Base-by-base conservation (phyloP, 1,284 basidiomycete genomes). In the Trichosporon sp. region DNA sequence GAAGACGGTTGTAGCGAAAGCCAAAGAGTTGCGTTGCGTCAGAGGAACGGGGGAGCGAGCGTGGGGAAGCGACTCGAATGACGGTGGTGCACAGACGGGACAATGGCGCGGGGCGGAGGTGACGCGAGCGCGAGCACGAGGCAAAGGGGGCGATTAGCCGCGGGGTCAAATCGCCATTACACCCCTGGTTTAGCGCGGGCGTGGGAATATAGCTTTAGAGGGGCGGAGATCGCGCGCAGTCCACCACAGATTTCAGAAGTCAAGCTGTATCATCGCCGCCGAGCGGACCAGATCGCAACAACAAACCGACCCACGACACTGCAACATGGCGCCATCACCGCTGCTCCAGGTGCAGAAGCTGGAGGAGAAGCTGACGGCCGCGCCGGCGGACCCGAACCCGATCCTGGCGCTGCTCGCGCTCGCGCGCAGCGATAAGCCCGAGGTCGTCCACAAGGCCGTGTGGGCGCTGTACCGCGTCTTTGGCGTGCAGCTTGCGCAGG, bases 401-500 rank as follows among this genome's bases (percentile, higher is more conserved):
- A 85, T 96, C 23, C 88, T 89, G 6, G 91, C 94, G 78, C 87
- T 97, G 7, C 80, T 94, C 66, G 84, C 88, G 15, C 82, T 92
- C 38, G 86, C 38, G 18, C 78, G 76, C 25, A 84, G 70, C 51
- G 67, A 64, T 13, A 73, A 70, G 83, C 81, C 89, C 0, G 85
- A 86, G 72, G 85, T 88, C 42, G 87, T 88, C 11, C 91, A 90
- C 68, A 93, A 91, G 76, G 89, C 88, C 0, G 86, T 93, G 11
- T 96, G 94, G 83, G 89, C 92, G 0, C 81, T 92, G 23, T 95
- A 96, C 81, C 86, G 93, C 31, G 85, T 91, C 18, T 95, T 93
- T 78, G 88, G 92, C 4, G 76, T 87, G 29, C 83, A 92, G 32
- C 86, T 93, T 53, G 81, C 86, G 6, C 85, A 85, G 62, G 87